These are phyloP conservation scores for Aspergillus novoparasiticus DNA, from an alignment of 2,329 filamentous ascomycete species.

Conservation along the genomic window DNA sequence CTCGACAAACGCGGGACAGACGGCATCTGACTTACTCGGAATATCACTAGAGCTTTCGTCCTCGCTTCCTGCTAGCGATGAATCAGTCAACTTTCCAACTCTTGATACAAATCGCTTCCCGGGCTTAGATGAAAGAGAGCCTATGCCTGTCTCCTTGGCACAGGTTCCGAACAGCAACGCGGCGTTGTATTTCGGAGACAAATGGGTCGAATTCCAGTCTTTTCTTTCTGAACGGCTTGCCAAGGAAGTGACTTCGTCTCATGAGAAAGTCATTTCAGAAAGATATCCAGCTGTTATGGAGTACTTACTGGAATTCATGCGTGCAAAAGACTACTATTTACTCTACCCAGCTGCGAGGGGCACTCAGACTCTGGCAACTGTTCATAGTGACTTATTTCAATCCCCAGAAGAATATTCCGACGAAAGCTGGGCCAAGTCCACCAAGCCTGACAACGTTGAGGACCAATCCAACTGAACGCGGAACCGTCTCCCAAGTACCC, in stretches of 20 bases:
- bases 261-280: conserved; percentile 64
- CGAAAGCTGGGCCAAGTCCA: conserved; percentile 7
- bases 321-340: conserved; percentile 74
- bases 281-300: conserved; percentile 76
- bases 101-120: not conserved
- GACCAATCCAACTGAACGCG: conserved; percentile 15
- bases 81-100: conserved; percentile 55
- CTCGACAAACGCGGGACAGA: conserved; percentile 54
- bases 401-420: conserved; percentile 66
- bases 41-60: conserved; percentile 77
- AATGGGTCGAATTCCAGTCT: conserved; percentile 82
- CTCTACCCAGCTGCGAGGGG: conserved; percentile 69
- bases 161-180: conserved; percentile 83
- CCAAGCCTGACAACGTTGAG: conserved; percentile 13
- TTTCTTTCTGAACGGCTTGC: conserved; percentile 69
- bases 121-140: conserved; percentile 25
- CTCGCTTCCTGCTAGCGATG: conserved; percentile 57
- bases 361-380: conserved; percentile 63
- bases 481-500: not conserved
- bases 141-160: conserved; percentile 71
- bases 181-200: conserved; percentile 77
- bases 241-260: conserved; percentile 26
- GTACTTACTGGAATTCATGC: conserved; percentile 74
- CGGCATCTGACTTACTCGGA: conserved; percentile 65
- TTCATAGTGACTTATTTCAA: conserved; percentile 75